A percentile compares a stretch with the other conserved stretches of the same genome.
These are phyloP conservation scores for Rhododendron ferrugineum DNA, from an alignment of 148 eudicot species.

Conservation along the genomic window DNA sequence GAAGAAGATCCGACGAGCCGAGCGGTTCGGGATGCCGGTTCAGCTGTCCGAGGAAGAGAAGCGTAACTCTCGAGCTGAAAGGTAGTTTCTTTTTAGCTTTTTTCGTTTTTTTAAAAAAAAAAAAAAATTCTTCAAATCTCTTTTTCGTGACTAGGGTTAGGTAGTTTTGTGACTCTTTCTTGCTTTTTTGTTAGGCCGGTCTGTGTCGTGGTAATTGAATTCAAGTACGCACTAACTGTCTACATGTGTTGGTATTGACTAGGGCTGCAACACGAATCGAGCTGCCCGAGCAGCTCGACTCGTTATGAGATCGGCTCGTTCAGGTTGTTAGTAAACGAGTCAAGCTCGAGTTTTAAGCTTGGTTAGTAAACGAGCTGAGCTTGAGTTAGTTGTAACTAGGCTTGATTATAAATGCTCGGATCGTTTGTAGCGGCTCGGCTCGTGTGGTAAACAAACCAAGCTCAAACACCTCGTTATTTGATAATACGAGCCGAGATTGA, in stretches of 20 bases:
- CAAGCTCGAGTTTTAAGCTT: not conserved
- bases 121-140: not conserved
- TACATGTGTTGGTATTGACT: not conserved
- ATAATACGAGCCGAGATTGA: too few species aligned
- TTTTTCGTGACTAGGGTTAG: not conserved
- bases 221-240: not conserved
- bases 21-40: slow-evolving; percentile 79
- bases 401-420: not conserved
- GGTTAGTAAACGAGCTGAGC: not conserved
- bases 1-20: slow-evolving; percentile 77
- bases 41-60: slow-evolving; percentile 66
- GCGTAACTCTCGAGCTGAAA: slow-evolving; percentile 72
- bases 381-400: not conserved
- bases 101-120: not conserved
- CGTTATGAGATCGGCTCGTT: too few species aligned
- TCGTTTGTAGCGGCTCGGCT: too few species aligned
- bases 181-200: not conserved
- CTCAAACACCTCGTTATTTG: not conserved
- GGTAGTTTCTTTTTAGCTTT: slow-evolving; percentile 26
- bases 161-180: not conserved
- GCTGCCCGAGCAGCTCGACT: too few species aligned
- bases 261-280: not conserved
- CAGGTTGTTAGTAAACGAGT: too few species aligned
- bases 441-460: not conserved
- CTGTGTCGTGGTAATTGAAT: not conserved